Evolutionary conservation across 495 filamentous ascomycete genomes (phyloP), one percentile per base, ranked within the genome.

Genomic region (Lentithecium fluviatile): DNA sequence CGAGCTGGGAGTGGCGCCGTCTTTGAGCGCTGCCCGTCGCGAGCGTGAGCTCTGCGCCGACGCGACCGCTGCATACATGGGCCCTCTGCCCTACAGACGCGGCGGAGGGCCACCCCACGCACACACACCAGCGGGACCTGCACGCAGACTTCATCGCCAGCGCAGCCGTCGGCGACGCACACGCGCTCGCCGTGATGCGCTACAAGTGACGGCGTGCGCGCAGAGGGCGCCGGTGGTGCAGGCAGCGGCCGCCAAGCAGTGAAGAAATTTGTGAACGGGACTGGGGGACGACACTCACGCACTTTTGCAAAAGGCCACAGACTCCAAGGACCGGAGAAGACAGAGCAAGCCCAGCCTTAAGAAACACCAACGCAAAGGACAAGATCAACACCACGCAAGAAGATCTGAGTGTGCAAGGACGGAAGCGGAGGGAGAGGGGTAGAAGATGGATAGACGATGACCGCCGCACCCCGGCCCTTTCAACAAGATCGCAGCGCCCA

Each of bases 301-400:
- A 67, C 65, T 42, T 10, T 32, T 10, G 29, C 34, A 60, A 52
- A 52, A 29, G 56, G 32, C 59, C 40, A 49, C 45, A 62, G 64
- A 53, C 58, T 38, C 52, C 29, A 32, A 10, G 23, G 34, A 48
- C 23, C 21, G 49, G 48, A 58, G 54, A 57, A 56, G 59, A 59
- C 48, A 52, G 43, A 58, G 45, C 29, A 32, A 3, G 10, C 29
- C 4, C 29, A 32, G 29, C 29, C 29, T n/a, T 3, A 32, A 32
- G 29, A 10, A 10, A 32, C 3, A 32, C 29, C 3, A 32, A 32
- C 29, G 29, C 29, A 32, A n/a, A n/a, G 29, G 29, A 32, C 29
- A 10, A 32, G 29, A 32, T 32, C 29, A 32, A 32, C 29, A 32
- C 29, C 4, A 10, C 56, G 47, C 26, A 45, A 61, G 50, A 43